Evolutionary conservation across 2,329 filamentous ascomycete species (phyloP).

Genomic region (Aspergillus puulaauensis): DNA sequence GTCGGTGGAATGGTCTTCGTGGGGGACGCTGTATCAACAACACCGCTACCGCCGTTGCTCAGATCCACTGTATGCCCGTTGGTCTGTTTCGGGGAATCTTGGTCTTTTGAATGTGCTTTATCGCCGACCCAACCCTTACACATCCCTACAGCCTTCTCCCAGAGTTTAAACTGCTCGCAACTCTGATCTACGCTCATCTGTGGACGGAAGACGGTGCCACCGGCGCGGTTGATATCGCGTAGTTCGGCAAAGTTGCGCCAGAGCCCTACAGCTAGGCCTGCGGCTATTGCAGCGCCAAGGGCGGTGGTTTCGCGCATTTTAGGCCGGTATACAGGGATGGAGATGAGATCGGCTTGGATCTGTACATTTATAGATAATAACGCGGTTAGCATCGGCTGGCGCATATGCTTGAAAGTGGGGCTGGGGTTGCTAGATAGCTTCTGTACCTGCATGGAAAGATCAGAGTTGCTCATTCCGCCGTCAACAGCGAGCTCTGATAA

Average conservation of each 20-base stretch:
- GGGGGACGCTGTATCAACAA: not conserved
- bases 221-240: constrained; percentile 67
- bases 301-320: constrained; percentile 86
- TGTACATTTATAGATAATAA: constrained; percentile 28
- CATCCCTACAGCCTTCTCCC: constrained; percentile 75
- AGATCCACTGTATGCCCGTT: not conserved
- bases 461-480: constrained; percentile 84
- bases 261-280: constrained; percentile 74
- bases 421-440: not conserved
- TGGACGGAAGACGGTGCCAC: constrained; percentile 70
- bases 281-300: constrained; percentile 80
- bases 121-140: constrained; percentile 62
- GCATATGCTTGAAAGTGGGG: too few relatives aligned
- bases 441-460: constrained; percentile 75
- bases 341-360: constrained; percentile 79
- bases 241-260: constrained; percentile 76
- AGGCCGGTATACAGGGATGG: constrained; percentile 76
- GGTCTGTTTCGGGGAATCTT: not conserved
- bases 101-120: not conserved
- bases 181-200: constrained; percentile 56
- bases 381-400: not conserved
- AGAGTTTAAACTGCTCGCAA: constrained; percentile 61
- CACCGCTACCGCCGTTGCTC: not conserved
- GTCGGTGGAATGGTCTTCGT: constrained; percentile 12
- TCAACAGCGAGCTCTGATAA: constrained; percentile 80